Base-by-base conservation (phyloP, 2,329 filamentous ascomycete species). In the Dactylellina sp. region DNA sequence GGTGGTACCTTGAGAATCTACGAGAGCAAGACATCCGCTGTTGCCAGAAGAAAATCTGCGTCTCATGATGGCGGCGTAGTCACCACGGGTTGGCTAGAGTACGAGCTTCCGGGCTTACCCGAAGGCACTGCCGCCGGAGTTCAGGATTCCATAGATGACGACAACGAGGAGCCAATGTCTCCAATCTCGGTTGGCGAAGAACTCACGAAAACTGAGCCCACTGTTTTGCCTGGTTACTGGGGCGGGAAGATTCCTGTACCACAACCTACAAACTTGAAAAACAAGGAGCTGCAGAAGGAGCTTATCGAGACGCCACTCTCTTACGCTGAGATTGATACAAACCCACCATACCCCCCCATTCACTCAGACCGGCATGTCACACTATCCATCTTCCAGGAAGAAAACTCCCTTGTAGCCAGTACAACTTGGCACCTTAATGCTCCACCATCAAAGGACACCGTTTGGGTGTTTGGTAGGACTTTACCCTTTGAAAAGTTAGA, bases 331-430 rank as follows among this genome's bases (percentile, higher is more conserved):
- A 96, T 97, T 76, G 95, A 99, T 80, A 97, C 94, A 0, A 97
- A 94, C 79, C 91, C 93, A 2, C 92, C 94, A 1, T 98, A 97
- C 78, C 93, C 97, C 79, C 94, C 95, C 0, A 97, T 98, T 83
- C 94, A 98, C 80, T 95, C 93, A 0, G 93, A 98, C 79, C 87
- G 88, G 62, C 88, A 94, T 1, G 91, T 98, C 47, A 87, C 86
- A n/a, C 84, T 97, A 25, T 91, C 89, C 77, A 86, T 92, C 44
- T 91, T 78, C 44, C 89, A 79, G 81, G 79, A 37, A 79, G 81
- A 22, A 82, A 52, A 75, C 37, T 75, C 68, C 14, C 62, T 55
- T 28, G 52, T 46, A 9, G 25, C 50, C 2, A 53, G 62, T 37
- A 59, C 66, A 18, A 70, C 65, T 28, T 78, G 76, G 76, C 70